These are phyloP conservation scores for Zoysia matrella DNA, from an alignment of 202 grass and related monocot genomes.

Conservation along the genomic window DNA sequence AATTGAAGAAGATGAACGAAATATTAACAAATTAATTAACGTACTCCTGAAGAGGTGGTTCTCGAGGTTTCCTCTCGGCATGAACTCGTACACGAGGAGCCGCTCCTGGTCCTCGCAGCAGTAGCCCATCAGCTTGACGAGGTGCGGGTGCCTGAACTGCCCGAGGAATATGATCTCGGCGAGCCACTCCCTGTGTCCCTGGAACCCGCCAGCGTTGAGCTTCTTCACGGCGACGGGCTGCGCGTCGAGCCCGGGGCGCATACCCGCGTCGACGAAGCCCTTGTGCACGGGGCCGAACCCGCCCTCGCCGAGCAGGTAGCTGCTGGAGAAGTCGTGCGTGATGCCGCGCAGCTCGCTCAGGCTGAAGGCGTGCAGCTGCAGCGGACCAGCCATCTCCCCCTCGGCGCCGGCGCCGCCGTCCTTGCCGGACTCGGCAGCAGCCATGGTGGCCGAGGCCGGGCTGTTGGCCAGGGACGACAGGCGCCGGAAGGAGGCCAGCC, in stretches of 20 bases:
- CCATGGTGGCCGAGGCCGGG: conserved; percentile 36
- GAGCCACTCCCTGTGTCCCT: conserved; percentile 95
- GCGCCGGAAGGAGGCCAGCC: conserved; percentile 65
- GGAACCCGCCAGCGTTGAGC: conserved; percentile 69
- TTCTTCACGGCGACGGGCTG: conserved; percentile 65
- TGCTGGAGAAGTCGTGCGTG: background rate
- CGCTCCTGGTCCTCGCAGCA: conserved; percentile 96
- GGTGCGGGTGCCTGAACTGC: conserved; percentile 80
- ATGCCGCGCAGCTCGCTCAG: conserved; percentile 72
- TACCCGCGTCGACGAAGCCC: no score
- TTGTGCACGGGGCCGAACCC: no score
- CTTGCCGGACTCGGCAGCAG: background rate
- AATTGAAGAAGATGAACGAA: no score
- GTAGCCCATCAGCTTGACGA: conserved; percentile 88
- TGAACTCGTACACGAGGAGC: conserved; percentile 95
- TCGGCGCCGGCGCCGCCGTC: background rate
- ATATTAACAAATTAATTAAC: no score
- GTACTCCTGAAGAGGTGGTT: conserved; percentile 93
- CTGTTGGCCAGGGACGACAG: conserved; percentile 38
- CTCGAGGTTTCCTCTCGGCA: conserved; percentile 92
- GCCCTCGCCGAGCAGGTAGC: no score
- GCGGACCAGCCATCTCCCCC: conserved; percentile 45
- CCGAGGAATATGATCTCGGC: conserved; percentile 95
- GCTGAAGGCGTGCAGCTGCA: conserved; percentile 76
- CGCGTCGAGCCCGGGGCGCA: no score